Evolutionary conservation across 2,329 filamentous ascomycete species (phyloP), one percentile per base, ranked within the genome.

Genomic region (Cordyceps sp.): DNA sequence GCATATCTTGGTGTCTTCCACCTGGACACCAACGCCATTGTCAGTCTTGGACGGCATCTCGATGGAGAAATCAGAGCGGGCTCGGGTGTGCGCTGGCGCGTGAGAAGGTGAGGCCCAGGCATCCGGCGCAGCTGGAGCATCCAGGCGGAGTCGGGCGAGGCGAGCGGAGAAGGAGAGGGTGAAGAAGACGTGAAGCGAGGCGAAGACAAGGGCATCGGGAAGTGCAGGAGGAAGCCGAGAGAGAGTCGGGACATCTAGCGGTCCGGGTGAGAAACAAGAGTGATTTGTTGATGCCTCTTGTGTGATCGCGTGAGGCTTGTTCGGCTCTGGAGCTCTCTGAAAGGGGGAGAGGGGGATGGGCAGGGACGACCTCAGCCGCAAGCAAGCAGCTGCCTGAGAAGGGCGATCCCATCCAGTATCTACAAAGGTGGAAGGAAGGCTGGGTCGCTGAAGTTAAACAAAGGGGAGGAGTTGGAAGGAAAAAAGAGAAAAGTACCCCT

Each of bases 1-100:
- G 57, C 88, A 96, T 62, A 98, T 92, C 55, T 82, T 83, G 38
- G 83, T 88, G 57, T 94, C 85, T 64, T 96, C 88, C 46, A 81
- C 82, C 82, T 93, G 79, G 42, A 86, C 69, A 48, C 78, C 79
- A 46, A 72, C 61, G 43, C 78, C 75, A 54, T 76, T 76, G 63
- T 64, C 61, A 51, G 47, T 42, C 37, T 47, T 59, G 39, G 55
- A 56, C 42, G 60, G 53, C 62, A 66, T 66, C 31, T 40, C 51
- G 39, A 37, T 29, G 21, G 23, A 21, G 27, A 26, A 36, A 16
- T 22, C 28, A 21, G 24, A 15, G 29, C 15, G 18, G 20, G 31
- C 25, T 30, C 17, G 31, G 18, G 18, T 18, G 15, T 39, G 36
- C 32, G 37, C 30, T 34, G 38, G 34, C 39, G 40, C 34, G 21